Conservation (phyloP, 495 filamentous ascomycete genomes). For the Aspergillus haitiensis region DNA sequence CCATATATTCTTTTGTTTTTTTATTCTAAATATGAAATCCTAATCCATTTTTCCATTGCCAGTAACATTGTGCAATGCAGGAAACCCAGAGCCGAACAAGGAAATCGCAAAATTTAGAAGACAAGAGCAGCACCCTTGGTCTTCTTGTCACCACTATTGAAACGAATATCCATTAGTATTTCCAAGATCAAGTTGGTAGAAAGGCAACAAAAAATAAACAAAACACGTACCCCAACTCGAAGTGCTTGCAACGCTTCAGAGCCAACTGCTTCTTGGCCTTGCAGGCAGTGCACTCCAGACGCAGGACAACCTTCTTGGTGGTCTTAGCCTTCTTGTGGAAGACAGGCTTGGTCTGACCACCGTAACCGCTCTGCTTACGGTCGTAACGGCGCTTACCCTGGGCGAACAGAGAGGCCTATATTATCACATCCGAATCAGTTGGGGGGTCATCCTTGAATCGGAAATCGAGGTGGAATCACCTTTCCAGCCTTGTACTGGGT, state of each 20-base stretch:
- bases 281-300: constrained; percentile 93
- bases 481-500: constrained; percentile 98
- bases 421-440: constrained; percentile 29
- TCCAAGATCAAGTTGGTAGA: background rate
- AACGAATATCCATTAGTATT: constrained; percentile 28
- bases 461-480: constrained; percentile 45
- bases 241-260: constrained; percentile 99
- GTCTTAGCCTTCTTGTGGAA: constrained; percentile 99
- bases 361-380: constrained; percentile 98
- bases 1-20: constrained; percentile 46
- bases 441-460: constrained; percentile 8
- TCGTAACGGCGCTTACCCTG: constrained; percentile 99
- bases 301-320: constrained; percentile 98
- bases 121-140: constrained; percentile 99
- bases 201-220: background rate
- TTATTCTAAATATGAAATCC: constrained; percentile 48
- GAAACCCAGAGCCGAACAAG: constrained; percentile 53
- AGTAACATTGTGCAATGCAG: constrained; percentile 48
- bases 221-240: constrained; percentile 86
- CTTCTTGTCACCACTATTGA: constrained; percentile 98
- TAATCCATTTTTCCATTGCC: constrained; percentile 54
- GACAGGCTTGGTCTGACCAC: constrained; percentile 99
- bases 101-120: constrained; percentile 69
- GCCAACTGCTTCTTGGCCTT: constrained; percentile 98
- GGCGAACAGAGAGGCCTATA: constrained; percentile 84